phyloP scores from a whole-genome alignment of 1,139 yeast genomes.

The Scheffersomyces stambukii region DNA sequence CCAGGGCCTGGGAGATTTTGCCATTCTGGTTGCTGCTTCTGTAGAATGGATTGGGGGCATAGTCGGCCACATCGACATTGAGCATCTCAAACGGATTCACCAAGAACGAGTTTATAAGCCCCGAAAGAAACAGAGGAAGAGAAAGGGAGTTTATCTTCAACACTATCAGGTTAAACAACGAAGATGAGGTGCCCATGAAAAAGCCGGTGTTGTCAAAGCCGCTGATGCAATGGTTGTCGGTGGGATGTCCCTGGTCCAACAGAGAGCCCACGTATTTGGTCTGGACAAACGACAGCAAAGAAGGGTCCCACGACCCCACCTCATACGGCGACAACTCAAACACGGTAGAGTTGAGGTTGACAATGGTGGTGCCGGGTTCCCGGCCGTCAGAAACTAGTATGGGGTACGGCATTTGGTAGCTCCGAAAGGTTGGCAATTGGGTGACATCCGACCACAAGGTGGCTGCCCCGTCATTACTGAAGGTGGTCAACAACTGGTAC shows the following conservation, averaged over 20 bases:
- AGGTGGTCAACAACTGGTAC: conserved; percentile 36
- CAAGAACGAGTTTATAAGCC: conserved; percentile 24
- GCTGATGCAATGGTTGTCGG: conserved; percentile 22
- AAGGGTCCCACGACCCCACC: conserved; percentile 45
- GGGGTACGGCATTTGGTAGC: conserved; percentile 40
- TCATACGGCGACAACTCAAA: conserved; percentile 41
- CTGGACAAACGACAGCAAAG: conserved; percentile 27
- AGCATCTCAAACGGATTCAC: conserved; percentile 5
- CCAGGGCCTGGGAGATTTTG: conserved; percentile 28
- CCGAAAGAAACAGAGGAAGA: conserved; percentile 24
- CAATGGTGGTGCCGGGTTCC: conserved; percentile 28
- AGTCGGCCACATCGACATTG: conserved; percentile 32
- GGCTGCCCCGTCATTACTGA: conserved; percentile 24
- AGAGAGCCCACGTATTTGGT: conserved; percentile 33
- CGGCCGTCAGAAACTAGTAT: conserved; percentile 39
- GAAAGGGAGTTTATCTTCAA: conserved; percentile 17
- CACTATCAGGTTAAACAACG: conserved; percentile 37
- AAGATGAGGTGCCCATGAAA: conserved; percentile 43
- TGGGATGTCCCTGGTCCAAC: conserved; percentile 24
- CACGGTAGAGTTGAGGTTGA: conserved; percentile 37
- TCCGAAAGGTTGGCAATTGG: conserved; percentile 22
- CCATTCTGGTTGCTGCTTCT: conserved; percentile 16
- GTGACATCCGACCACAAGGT: conserved; percentile 38
- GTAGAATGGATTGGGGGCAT: conserved; percentile 40
- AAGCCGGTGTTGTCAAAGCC: conserved; percentile 45